A percentile compares a stretch with the other conserved stretches of the same genome.
phyloP scores from a whole-genome alignment of 257 asterid genomes.

The Solanum tarijense region DNA sequence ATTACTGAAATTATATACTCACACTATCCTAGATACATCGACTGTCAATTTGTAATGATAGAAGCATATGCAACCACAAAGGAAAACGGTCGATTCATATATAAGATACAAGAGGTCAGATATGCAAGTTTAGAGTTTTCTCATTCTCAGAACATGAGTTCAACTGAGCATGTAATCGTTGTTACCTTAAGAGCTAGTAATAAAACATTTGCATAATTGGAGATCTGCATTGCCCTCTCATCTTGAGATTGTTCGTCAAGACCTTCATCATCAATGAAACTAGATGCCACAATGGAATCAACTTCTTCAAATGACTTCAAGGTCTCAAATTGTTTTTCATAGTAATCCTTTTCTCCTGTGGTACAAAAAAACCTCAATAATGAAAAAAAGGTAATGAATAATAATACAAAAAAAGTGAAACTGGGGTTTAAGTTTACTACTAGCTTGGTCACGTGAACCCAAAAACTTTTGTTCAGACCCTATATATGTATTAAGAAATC shows the following conservation, averaged over 20 bases:
- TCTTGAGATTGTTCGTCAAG: constrained; percentile 51
- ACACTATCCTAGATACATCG: not conserved
- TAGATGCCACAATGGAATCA: constrained; percentile 38
- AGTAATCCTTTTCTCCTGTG: constrained; percentile 72
- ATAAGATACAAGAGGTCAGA: not conserved
- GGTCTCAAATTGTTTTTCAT: constrained; percentile 67
- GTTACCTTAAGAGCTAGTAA: constrained; percentile 70
- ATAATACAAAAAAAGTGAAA: not conserved
- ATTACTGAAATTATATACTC: not conserved
- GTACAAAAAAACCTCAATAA: not conserved
- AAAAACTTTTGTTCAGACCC: not conserved
- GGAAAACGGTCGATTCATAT: not conserved
- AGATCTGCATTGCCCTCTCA: constrained; percentile 82
- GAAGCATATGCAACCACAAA: not conserved
- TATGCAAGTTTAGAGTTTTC: not conserved
- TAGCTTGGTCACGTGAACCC: not conserved
- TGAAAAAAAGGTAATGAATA: not conserved
- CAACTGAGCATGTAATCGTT: not conserved
- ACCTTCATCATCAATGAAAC: constrained; percentile 46
- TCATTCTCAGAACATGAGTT: not conserved
- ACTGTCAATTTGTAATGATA: not conserved
- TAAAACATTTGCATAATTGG: constrained; percentile 66
- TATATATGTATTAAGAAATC: not conserved
- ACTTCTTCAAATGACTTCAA: constrained; percentile 73
- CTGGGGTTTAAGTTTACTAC: not conserved